Evolutionary conservation across 1,139 yeast species (phyloP).

Genomic region (Hansenula sp.): DNA sequence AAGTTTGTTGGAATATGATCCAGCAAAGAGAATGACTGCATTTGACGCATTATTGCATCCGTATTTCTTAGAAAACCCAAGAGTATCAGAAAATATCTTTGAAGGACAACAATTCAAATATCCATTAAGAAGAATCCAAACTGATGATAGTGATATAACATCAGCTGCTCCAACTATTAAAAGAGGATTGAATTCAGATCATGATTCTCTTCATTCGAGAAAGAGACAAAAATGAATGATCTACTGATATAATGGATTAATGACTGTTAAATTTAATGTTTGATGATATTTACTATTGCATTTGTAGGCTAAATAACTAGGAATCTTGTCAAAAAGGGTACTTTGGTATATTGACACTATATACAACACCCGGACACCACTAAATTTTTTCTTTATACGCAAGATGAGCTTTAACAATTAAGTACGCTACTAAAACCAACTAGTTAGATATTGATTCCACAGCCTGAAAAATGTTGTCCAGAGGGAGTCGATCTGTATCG

Average conservation of each 20-base stretch:
- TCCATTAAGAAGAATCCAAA: conserved; percentile 69
- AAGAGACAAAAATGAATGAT: conserved; percentile 20
- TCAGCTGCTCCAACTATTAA: conserved; percentile 8
- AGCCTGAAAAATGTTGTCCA: background rate
- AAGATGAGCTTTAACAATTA: too few relatives aligned
- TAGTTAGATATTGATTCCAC: too few relatives aligned
- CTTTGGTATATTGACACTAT: too few relatives aligned
- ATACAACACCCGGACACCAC: background rate
- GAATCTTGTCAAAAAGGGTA: too few relatives aligned
- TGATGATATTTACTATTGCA: too few relatives aligned
- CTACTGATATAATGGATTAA: background rate
- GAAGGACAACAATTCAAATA: conserved; percentile 59
- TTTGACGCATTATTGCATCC: conserved; percentile 68
- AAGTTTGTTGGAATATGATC: conserved; percentile 74
- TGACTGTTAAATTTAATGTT: too few relatives aligned
- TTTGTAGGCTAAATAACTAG: too few relatives aligned
- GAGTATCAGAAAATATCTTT: conserved; percentile 66
- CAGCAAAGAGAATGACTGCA: conserved; percentile 74
- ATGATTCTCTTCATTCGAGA: conserved; percentile 16
- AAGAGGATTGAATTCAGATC: conserved; percentile 11
- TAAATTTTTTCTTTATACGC: background rate
- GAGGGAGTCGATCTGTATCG: background rate
- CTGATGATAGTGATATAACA: conserved; percentile 68
- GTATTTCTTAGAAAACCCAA: conserved; percentile 67
- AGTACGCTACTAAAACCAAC: too few relatives aligned